These are phyloP conservation scores for Mycena olivaceomarginata DNA, from an alignment of 768 basidiomycete species.

Conservation along the genomic window DNA sequence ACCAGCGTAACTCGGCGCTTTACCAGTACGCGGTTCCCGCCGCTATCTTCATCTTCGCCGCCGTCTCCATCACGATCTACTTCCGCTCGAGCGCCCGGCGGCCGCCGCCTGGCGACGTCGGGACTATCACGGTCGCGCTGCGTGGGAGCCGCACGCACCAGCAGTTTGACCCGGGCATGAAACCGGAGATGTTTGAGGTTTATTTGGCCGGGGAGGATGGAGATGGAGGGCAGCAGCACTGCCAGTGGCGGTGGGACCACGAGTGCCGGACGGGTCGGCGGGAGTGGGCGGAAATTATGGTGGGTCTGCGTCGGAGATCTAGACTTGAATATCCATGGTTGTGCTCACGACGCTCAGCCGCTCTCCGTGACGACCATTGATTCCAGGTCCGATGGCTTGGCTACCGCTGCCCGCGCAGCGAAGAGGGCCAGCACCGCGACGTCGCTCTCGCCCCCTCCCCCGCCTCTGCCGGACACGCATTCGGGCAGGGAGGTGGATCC, in stretches of 20 bases:
- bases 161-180: background rate
- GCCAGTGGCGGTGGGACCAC: background rate
- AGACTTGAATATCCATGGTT: background rate
- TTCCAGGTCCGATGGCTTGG: no score
- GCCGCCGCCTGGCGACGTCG: background rate
- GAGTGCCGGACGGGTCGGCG: background rate
- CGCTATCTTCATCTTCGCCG: constrained; percentile 26
- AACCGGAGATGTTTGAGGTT: constrained; percentile 32
- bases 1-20: constrained; percentile 7
- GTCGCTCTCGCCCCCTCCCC: background rate
- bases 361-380: constrained; percentile 2
- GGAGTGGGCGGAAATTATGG: constrained; percentile 37
- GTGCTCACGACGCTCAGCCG: constrained; percentile 14
- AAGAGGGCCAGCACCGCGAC: background rate
- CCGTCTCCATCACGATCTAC: constrained; percentile 16
- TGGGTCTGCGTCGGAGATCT: background rate
- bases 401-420: background rate
- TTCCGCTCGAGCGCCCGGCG: constrained; percentile 15
- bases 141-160: background rate
- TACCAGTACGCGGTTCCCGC: constrained; percentile 34
- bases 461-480: background rate
- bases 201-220: background rate
- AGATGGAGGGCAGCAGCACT: background rate
- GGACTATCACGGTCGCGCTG: background rate
- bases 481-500: background rate